Base-by-base conservation (phyloP, 208 protist species). In the Crithidia acanthocephali region DNA sequence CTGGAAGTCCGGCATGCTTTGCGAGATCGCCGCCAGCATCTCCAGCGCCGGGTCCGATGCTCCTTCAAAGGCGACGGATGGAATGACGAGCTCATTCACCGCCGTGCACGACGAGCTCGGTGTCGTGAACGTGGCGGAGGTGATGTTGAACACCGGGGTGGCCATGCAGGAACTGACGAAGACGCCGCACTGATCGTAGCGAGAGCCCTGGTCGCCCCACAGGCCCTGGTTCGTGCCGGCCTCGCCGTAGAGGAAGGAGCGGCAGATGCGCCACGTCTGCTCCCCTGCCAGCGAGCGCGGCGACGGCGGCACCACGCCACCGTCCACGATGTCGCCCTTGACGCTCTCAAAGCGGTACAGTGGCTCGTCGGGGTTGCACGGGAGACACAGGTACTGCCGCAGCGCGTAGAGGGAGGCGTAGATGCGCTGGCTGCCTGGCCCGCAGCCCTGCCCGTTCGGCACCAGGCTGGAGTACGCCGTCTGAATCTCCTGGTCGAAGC, bases 221-320 rank as follows among this genome's bases (percentile, higher is more conserved):
- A 86, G 23, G 6, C 84, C 80, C 22, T 79, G 16, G 11, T 71
- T 22, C 0, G 50, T 58, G 5, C 68, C 72, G 8, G 2, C 16
- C 15, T 56, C 16, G 20, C 84, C 84, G 65, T 86, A 85, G 10
- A 88, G 65, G 47, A 88, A 88, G 15, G 80, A 88, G 11, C 73
- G 68, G 65, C 84, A 86, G 33, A 86, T 72, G 45, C 83, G 71
- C 80, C 83, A 88, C 22, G 83, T 85, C 66, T 82, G 78, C 58
- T 85, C 80, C 0, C 67, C 68, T 0, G 77, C 51, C 13, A 68
- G 59, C 1, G 83, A 61, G 59, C 56, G 74, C 4, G 50, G 40
- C 5, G 70, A 69, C 2, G 76, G 80, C 5, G 80, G 76, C 11
- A 85, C 73, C 22, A 85, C 27, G 2, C 83, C 83, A 18, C 83